Percentiles rank a stretch among this genome's conserved stretches.
These are phyloP conservation scores for Medicago truncatula DNA, from an alignment of 306 rosid genomes.

Conservation along the genomic window MtrunA17r5.0-ANR NC_053042.1:19939501-19940000, in stretches of 20 bases:
- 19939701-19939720: not conserved
- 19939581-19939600: constrained; percentile 6
- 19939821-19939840: not conserved
- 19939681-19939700: not conserved
- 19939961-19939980: constrained; percentile 20
- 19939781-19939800: not conserved
- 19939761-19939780: not conserved
- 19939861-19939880: not conserved
- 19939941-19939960: constrained; percentile 16
- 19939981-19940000: constrained; percentile 14
- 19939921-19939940: constrained; percentile 4
- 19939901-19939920: constrained; percentile 7
- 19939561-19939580: not conserved
- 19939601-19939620: constrained; percentile 16
- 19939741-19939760: not conserved
- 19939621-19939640: constrained; percentile 17
- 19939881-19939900: not conserved
- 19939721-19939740: constrained; percentile 9
- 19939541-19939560: not conserved
- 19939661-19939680: not conserved
- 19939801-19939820: not conserved
- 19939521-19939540: not conserved
- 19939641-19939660: constrained; percentile 22
- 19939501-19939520: not conserved
- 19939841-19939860: constrained; percentile 17